A percentile compares a stretch with the other conserved stretches of the same genome.
Evolutionary conservation across 2,329 filamentous ascomycete species (phyloP).

Genomic region (Ophiocordyceps robertsii): DNA sequence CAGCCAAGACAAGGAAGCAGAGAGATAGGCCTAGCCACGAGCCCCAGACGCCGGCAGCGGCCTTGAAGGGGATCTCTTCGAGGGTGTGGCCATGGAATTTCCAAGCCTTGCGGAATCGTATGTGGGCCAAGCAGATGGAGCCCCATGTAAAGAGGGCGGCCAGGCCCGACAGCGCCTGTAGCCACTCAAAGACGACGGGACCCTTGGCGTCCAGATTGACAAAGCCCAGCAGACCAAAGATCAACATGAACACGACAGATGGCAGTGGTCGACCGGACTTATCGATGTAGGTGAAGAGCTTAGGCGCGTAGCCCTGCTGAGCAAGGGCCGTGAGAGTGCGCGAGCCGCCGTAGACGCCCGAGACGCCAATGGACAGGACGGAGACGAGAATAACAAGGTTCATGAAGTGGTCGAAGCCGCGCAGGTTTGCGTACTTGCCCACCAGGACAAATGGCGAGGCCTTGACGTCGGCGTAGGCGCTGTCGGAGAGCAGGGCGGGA

Average conservation of each 20-base stretch:
- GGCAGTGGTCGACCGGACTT: conserved; percentile 33
- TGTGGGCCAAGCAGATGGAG: conserved; percentile 49
- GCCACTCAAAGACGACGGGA: conserved; percentile 44
- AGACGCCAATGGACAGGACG: conserved; percentile 37
- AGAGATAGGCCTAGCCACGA: conserved; percentile 49
- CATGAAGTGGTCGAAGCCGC: conserved; percentile 32
- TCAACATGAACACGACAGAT: conserved; percentile 25
- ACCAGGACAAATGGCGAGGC: conserved; percentile 35
- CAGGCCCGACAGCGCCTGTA: conserved; percentile 47
- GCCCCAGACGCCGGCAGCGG: conserved; percentile 46
- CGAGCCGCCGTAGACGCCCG: conserved; percentile 36
- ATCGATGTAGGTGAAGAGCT: conserved; percentile 36
- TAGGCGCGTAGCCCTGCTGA: conserved; percentile 36
- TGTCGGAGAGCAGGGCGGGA: conserved; percentile 21
- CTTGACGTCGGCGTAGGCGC: conserved; percentile 14
- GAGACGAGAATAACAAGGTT: conserved; percentile 37
- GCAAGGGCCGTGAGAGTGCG: conserved; percentile 38
- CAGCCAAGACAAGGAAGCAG: conserved; percentile 39
- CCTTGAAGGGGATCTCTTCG: conserved; percentile 54
- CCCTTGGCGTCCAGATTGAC: conserved; percentile 29
- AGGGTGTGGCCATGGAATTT: conserved; percentile 42
- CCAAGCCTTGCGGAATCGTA: conserved; percentile 52
- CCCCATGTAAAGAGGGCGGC: conserved; percentile 52
- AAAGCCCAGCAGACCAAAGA: conserved; percentile 30
- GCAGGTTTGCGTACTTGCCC: conserved; percentile 29